Evolutionary conservation across 2,329 filamentous ascomycete genomes (phyloP), one percentile per base, ranked within the genome.

Genomic region (Penicillium sp.): DNA sequence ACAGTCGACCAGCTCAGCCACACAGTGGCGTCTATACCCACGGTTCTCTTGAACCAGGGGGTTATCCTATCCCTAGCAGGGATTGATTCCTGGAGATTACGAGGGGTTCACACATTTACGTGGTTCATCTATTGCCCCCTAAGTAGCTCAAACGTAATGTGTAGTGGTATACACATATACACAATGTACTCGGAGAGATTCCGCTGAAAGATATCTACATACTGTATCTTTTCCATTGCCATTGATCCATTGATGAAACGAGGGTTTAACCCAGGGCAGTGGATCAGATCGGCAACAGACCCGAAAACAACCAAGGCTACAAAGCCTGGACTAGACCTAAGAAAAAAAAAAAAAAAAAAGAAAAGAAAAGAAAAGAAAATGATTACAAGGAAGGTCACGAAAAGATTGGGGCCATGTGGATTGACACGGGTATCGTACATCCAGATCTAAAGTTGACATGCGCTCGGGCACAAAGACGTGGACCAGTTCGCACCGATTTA

Each of bases 401-500:
- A 37, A 4, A 35, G 23, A n/a, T n/a, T 18, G 20, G 8, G 20
- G 40, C 49, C 50, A 55, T 53, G 50, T 53, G 50, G 49, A 50
- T 49, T 25, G 35, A 27, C 29, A 39, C 50, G 47, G 47, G 47
- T 53, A 53, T 55, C 50, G 46, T 46, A 50, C 47, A 48, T 28
- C 46, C 20, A 42, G 42, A 52, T 55, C 50, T 50, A 44, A 49
- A 44, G 15, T 53, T 53, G 42, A 23, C 53, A 53, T 41, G 47
- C 44, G 44, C 15, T 38, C 47, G 50, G 50, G 41, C 50, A 43
- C 49, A 52, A 49, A 35, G 27, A 25, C 9, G 31, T 35, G 43
- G 39, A 46, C 45, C 24, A 47, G 23, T 32, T 41, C 44, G 31
- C 35, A 39, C 46, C 33, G 32, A 13, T 42, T 13, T 20, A 23